These are phyloP conservation scores for Fragaria nilgerrensis DNA, from an alignment of 306 rosid species.

Conservation along the genomic window DNA sequence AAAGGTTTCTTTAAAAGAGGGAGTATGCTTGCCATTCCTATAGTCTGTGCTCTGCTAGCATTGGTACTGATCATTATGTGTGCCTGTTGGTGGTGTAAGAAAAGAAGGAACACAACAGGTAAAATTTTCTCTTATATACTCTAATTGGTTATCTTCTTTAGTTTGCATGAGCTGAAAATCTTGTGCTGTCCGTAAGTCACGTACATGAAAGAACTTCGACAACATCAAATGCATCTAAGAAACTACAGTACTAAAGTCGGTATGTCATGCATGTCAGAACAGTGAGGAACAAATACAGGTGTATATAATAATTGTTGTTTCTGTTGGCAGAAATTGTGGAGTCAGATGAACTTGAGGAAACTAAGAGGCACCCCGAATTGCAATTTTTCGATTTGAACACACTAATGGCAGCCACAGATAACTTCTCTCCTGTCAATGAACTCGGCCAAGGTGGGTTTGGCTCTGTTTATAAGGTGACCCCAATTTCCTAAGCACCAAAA, in stretches of 20 bases:
- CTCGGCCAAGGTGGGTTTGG: too few species aligned
- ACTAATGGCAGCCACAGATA: too few species aligned
- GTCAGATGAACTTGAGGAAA: too few species aligned
- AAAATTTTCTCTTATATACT: neutral
- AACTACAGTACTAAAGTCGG: neutral
- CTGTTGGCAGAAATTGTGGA: neutral
- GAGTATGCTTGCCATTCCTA: neutral
- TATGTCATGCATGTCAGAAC: neutral
- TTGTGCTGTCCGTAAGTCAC: neutral
- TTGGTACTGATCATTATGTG: constrained; percentile 3
- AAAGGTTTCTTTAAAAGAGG: constrained; percentile 1
- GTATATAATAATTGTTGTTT: neutral
- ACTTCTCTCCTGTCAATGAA: too few species aligned
- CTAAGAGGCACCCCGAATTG: too few species aligned
- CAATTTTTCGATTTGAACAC: too few species aligned
- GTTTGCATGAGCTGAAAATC: neutral
- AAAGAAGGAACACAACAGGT: constrained; percentile 7
- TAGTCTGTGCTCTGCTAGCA: neutral
- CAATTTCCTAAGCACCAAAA: too few species aligned
- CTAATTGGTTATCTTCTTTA: neutral
- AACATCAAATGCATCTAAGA: neutral
- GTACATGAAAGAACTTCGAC: neutral
- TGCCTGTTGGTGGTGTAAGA: constrained; percentile 15
- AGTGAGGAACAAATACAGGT: neutral
- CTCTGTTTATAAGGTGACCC: too few species aligned